Base-by-base conservation (phyloP, 2,329 filamentous ascomycete genomes). In the Fusarium sp. region DNA sequence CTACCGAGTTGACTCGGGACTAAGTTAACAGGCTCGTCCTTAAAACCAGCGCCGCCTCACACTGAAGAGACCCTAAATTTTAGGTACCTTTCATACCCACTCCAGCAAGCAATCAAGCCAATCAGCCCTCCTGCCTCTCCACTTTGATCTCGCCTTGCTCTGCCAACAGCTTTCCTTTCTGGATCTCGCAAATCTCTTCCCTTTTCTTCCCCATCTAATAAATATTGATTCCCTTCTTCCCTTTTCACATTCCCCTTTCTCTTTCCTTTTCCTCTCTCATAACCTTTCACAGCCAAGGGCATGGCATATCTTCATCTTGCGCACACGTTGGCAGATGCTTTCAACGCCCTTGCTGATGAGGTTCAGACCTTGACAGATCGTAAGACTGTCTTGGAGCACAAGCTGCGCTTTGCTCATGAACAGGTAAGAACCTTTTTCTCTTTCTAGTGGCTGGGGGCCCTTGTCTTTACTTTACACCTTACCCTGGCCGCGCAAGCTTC, bases 371-470 rank as follows among this genome's bases (percentile, higher is more conserved):
- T 90, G 74, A 85, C 85, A 68, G 88, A 90, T 75, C 84, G 85
- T 68, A 89, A 89, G 74, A 88, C 85, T 26, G 85, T 90, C 54
- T 79, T 90, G 60, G 87, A 90, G 79, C 86, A 90, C 77, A 90
- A 90, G 78, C 81, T 90, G 68, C 83, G 86, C 52, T 90, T 87
- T 78, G 88, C 88, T 30, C 87, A 89, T 70, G 87, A 89, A 76
- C 87, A 89, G 83, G 88, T 90, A 83, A 77, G 85, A 54, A 45
- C 49, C 20, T 30, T 36, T 28, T 47, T 56, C 9, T 28, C 10
- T 44, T 38, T 20, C 26, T 56, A 50, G 38, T 44, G 58, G 46
- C 50, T 42, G 55, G 40, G 50, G 40, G 50, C 34, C 34, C 34
- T 7, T 15, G 30, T 17, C 47, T 32, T 40, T 45, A 50, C 30